Base-by-base conservation (phyloP, 225 moss, liverwort and hornwort species). In the Physcomitrium patens region DNA sequence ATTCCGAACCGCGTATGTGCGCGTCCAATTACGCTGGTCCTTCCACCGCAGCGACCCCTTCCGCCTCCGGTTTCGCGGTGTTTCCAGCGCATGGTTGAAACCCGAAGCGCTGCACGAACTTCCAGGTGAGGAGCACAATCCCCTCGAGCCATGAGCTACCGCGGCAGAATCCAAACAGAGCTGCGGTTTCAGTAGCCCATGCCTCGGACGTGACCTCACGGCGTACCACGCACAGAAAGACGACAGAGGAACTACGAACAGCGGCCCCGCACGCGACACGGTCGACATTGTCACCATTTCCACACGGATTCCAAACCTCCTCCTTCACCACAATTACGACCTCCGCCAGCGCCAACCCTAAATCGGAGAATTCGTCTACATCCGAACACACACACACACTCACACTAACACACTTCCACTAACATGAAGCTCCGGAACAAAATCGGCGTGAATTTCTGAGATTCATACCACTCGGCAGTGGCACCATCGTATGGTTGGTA, bases 221-320 rank as follows among this genome's bases (percentile, higher is more conserved):
- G 74, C 77, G 59, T 51, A 79, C n/a, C 84, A 76, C 63, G 60
- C 80, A 58, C 79, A 79, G 20, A 87, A 63, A 24, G 77, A 70
- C 54, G 84, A 84, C 8, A 82, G 22, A 1, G 80, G 83, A 71
- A 61, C 65, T 9, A 78, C 65, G 61, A 77, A 75, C 56, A 83
- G 59, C 47, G 80, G 83, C 16, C 67, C 60, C 7, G 68, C 28
- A 26, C 74, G 84, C 50, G 84, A 47, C 15, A 84, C 48, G 63
- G 77, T 76, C 47, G 81, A 76, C 82, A 87, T 84, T 79, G 82
- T 80, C 64, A 79, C 84, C 77, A 77, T 60, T 12, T 63, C 76
- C 78, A 48, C 71, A 42, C 56, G 17, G 44, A 52, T 22, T 18
- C n/a, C 18, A 47, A 69, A 26, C 14, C 18, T 62, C 14, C 45